Conservation (phyloP, 2,329 filamentous ascomycete genomes). For the Colletotrichum sp. region DNA sequence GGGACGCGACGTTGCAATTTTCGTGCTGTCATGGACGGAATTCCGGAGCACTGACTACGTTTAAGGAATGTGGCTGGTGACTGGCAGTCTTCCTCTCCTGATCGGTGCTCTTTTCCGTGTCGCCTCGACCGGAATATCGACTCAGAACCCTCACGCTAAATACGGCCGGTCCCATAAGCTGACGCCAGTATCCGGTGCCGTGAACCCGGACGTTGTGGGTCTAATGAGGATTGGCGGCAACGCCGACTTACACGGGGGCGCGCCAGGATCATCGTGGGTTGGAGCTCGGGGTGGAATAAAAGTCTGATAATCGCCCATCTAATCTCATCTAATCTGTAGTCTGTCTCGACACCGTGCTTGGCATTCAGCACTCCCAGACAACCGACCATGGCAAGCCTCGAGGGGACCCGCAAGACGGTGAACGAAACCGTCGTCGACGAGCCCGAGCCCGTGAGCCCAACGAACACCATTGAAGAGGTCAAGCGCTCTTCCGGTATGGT, state of each 20-base stretch:
- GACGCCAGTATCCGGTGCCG: not conserved
- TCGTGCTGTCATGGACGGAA: not conserved
- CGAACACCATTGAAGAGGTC: not conserved
- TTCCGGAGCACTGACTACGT: not conserved
- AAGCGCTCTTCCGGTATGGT: not conserved
- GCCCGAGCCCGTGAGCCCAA: not conserved
- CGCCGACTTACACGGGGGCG: not conserved
- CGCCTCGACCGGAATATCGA: not conserved
- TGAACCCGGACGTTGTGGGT: conserved; percentile 2
- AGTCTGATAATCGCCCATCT: not conserved
- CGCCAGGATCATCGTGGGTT: not conserved
- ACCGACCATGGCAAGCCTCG: not conserved
- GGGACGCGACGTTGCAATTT: not conserved
- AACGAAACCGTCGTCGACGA: not conserved
- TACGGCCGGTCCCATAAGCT: not conserved
- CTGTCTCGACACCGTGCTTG: not conserved
- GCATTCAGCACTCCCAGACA: not conserved
- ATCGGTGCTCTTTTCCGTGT: not conserved
- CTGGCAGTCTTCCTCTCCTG: not conserved
- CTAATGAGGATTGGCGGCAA: not conserved
- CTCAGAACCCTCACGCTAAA: not conserved
- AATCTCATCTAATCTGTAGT: conserved; percentile 15
- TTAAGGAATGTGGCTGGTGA: not conserved
- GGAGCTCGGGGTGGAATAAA: not conserved
- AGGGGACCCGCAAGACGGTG: not conserved